phyloP scores from a whole-genome alignment of 805 yeast species.

The Starmerella bombi region DNA sequence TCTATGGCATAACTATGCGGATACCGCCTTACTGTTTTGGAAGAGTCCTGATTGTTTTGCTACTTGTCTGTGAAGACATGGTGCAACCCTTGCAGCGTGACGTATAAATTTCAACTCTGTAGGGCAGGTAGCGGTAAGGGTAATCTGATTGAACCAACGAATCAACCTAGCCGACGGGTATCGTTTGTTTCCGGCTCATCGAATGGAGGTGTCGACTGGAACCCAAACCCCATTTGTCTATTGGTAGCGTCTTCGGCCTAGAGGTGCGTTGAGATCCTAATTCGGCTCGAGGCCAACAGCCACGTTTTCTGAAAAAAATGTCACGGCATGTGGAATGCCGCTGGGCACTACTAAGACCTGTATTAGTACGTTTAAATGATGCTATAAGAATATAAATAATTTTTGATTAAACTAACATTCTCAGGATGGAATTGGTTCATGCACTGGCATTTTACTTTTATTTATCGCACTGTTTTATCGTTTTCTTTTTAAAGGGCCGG shows the following conservation, averaged over 20 bases:
- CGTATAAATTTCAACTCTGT: not conserved
- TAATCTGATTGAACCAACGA: not conserved
- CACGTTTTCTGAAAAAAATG: conserved; percentile 3
- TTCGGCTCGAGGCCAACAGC: conserved; percentile 13
- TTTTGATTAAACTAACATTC: not conserved
- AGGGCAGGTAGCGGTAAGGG: not conserved
- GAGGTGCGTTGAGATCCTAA: not conserved
- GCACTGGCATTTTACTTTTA: not conserved
- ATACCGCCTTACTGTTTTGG: no score
- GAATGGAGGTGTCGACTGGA: not conserved
- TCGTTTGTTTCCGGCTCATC: not conserved
- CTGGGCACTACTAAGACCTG: no score
- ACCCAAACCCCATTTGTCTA: conserved; percentile 2
- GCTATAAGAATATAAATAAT: not conserved
- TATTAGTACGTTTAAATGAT: not conserved
- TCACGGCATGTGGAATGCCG: no score
- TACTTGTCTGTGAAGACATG: no score
- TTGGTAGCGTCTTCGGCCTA: not conserved
- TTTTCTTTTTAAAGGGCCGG: not conserved
- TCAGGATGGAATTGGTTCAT: no score
- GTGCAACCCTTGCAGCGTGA: not conserved
- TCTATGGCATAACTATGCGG: no score
- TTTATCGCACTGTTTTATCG: not conserved
- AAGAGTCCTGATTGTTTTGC: no score
- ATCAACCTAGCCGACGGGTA: not conserved